phyloP scores from a whole-genome alignment of 179 eudicot species.

The Monotropa hypopitys region DNA sequence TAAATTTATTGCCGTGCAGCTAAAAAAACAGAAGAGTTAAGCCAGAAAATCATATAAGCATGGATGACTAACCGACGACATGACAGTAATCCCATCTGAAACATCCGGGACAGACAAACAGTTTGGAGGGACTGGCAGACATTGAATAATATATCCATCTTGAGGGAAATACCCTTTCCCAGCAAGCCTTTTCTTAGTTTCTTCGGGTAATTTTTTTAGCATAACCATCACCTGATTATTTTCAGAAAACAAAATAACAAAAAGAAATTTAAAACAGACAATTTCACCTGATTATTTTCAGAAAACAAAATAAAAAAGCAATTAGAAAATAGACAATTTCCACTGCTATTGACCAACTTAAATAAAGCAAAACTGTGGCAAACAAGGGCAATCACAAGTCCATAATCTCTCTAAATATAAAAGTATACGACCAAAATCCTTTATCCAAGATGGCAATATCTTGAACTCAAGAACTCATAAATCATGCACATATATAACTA shows the following conservation, averaged over 20 bases:
- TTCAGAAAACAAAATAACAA: background rate
- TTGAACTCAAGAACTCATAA: background rate
- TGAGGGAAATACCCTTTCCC: constrained; percentile 75
- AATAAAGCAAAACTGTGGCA: too few species aligned
- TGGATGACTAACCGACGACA: constrained; percentile 65
- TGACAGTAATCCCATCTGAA: constrained; percentile 78
- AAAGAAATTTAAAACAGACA: background rate
- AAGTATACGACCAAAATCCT: too few species aligned
- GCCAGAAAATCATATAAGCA: background rate
- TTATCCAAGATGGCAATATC: too few species aligned
- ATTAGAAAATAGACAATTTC: background rate
- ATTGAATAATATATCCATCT: constrained; percentile 66
- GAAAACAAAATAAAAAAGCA: background rate
- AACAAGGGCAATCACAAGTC: background rate
- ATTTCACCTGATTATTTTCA: constrained; percentile 37
- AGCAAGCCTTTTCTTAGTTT: constrained; percentile 50
- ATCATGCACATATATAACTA: background rate
- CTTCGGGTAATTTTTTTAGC: constrained; percentile 55
- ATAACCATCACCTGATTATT: constrained; percentile 49
- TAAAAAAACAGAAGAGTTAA: background rate
- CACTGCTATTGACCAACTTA: too few species aligned
- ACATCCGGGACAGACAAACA: constrained; percentile 92
- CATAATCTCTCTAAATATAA: background rate
- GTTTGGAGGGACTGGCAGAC: constrained; percentile 89
- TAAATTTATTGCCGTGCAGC: background rate